Conservation (phyloP, 1,139 yeast species). For the Protomyces arabidopsidicola region DNA sequence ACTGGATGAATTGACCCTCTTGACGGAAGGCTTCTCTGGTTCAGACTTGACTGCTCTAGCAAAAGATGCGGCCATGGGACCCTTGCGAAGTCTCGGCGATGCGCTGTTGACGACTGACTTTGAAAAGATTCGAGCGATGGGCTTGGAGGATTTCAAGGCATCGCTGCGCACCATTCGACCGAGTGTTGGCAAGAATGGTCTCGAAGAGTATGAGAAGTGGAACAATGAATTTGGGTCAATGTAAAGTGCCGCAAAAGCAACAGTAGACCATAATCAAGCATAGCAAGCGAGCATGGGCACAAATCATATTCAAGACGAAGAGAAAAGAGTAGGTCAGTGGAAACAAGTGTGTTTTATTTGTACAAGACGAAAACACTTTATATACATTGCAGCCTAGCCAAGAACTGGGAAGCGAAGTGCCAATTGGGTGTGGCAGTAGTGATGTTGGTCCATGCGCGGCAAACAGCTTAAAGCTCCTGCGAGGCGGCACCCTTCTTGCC, state of each 20-base stretch:
- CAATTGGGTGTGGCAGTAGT: no score
- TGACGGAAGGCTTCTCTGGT: conserved; percentile 83
- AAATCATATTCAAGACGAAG: neutral
- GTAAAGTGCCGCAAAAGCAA: neutral
- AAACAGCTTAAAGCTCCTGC: conserved; percentile 34
- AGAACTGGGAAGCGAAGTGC: neutral
- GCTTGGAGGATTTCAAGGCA: conserved; percentile 65
- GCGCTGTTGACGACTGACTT: conserved; percentile 77
- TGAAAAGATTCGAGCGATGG: conserved; percentile 77
- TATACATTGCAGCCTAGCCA: neutral
- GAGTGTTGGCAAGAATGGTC: conserved; percentile 81
- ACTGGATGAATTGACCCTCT: conserved; percentile 52
- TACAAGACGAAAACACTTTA: conserved; percentile 1
- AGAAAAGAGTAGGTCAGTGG: neutral
- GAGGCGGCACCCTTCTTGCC: conserved; percentile 35
- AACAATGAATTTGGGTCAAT: conserved; percentile 23
- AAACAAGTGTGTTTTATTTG: neutral
- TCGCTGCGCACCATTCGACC: conserved; percentile 85
- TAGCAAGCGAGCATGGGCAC: neutral
- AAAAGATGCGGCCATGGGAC: conserved; percentile 98
- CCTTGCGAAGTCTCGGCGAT: conserved; percentile 84
- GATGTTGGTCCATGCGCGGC: neutral
- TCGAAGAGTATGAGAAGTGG: conserved; percentile 81
- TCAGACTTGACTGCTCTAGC: conserved; percentile 93
- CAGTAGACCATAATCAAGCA: neutral